A percentile compares a stretch with the other conserved stretches of the same genome.
Conservation (phyloP, 495 filamentous ascomycete species). For the Aspergillus avenaceus region DNA sequence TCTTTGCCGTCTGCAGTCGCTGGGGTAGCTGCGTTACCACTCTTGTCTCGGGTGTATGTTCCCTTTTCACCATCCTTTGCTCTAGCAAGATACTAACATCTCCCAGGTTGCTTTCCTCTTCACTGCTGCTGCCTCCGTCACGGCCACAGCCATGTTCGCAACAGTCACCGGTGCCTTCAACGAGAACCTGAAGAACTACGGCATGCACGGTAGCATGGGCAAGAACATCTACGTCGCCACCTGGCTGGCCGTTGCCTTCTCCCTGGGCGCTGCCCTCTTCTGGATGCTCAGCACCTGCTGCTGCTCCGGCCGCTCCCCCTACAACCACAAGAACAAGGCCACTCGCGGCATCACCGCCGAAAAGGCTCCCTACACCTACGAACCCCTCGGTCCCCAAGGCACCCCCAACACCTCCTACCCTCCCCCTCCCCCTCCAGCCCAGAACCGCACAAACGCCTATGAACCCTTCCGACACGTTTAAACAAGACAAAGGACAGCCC, state of each 20-base stretch:
- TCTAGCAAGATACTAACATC: constrained; percentile 17
- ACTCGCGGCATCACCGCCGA: constrained; percentile 35
- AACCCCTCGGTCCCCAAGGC: constrained; percentile 37
- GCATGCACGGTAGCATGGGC: constrained; percentile 60
- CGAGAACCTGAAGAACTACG: constrained; percentile 58
- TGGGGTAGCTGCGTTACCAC: constrained; percentile 75
- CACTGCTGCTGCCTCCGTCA: constrained; percentile 53
- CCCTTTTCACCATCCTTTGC: constrained; percentile 11
- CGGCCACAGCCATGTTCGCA: constrained; percentile 57
- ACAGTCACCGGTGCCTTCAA: constrained; percentile 57
- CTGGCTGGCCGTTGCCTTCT: constrained; percentile 80
- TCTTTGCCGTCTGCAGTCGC: constrained; percentile 64
- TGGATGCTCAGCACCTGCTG: constrained; percentile 91
- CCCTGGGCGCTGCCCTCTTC: constrained; percentile 69
- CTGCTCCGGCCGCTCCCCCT: constrained; percentile 62
- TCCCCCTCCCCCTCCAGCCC: constrained; percentile 13
- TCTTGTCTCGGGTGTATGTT: constrained; percentile 58
- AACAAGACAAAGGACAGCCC: background rate
- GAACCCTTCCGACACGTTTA: constrained; percentile 46
- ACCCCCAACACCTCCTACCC: constrained; percentile 28
- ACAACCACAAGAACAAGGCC: constrained; percentile 32
- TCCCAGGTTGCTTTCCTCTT: constrained; percentile 48
- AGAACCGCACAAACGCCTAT: constrained; percentile 32
- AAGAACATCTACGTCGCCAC: constrained; percentile 60
- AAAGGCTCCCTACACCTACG: constrained; percentile 50